These are phyloP conservation scores for Evernia prunastri DNA, from an alignment of 495 filamentous ascomycete genomes.

Conservation along the genomic window DNA sequence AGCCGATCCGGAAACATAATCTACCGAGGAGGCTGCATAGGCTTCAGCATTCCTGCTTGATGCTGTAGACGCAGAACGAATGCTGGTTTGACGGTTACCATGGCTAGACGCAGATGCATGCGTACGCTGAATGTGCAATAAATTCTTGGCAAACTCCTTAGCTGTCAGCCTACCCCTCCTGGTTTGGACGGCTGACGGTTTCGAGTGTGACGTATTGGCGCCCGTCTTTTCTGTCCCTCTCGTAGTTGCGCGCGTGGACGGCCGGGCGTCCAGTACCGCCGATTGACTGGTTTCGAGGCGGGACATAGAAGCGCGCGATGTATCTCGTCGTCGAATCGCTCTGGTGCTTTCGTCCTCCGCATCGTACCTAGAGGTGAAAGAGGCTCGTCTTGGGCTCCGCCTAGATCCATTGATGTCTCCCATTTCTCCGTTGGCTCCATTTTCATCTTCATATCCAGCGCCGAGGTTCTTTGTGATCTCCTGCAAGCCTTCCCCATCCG, in stretches of 20 bases:
- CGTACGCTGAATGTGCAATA: slow-evolving; percentile 17
- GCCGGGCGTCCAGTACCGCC: slow-evolving; percentile 30
- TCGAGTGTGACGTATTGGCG: slow-evolving; percentile 27
- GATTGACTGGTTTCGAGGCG: slow-evolving; percentile 38
- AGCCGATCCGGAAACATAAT: neutral
- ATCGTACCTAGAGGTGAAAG: slow-evolving; percentile 52
- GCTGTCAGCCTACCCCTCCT: slow-evolving; percentile 25
- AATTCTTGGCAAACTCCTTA: slow-evolving; percentile 22
- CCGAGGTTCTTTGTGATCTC: slow-evolving; percentile 26
- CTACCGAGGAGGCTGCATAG: neutral
- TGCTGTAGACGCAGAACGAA: neutral
- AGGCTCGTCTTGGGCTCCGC: slow-evolving; percentile 45
- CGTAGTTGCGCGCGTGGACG: slow-evolving; percentile 34
- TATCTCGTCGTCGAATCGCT: slow-evolving; percentile 34
- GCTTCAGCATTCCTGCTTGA: neutral
- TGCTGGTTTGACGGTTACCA: neutral
- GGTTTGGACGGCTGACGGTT: slow-evolving; percentile 1
- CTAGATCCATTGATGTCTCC: slow-evolving; percentile 23
- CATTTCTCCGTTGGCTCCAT: slow-evolving; percentile 23
- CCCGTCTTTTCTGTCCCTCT: slow-evolving; percentile 39
- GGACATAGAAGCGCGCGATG: slow-evolving; percentile 44
- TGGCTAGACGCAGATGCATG: slow-evolving; percentile 18
- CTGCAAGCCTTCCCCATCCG: slow-evolving; percentile 34
- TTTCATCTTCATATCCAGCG: slow-evolving; percentile 17
- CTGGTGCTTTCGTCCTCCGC: slow-evolving; percentile 45